Evolutionary conservation across 208 protist genomes (phyloP).

Genomic region (Trypanosoma lewisi): DNA sequence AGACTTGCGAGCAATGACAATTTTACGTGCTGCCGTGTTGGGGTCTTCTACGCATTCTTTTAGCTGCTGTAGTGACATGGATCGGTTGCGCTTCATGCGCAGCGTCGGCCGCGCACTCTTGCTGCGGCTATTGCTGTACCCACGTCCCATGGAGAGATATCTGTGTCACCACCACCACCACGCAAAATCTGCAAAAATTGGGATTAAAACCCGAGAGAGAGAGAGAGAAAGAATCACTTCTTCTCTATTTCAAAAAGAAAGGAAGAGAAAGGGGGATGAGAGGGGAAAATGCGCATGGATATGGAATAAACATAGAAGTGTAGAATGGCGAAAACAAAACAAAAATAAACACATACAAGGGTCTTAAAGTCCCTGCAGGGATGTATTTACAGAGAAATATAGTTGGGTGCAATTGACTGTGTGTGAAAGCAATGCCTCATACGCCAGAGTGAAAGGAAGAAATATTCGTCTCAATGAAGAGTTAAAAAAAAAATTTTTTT

Average conservation of each 20-base stretch:
- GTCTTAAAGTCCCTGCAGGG: too few species aligned
- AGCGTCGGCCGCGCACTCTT: conserved; percentile 77
- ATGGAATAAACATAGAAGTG: too few species aligned
- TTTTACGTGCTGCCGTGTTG: background rate
- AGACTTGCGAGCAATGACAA: background rate
- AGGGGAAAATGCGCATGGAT: background rate
- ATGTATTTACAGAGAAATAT: too few species aligned
- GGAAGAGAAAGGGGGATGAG: conserved; percentile 16
- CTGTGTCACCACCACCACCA: background rate
- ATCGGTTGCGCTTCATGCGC: conserved; percentile 56
- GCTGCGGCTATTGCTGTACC: conserved; percentile 77
- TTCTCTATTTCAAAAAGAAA: conserved; percentile 3
- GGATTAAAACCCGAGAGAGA: conserved; percentile 2
- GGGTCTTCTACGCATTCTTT: conserved; percentile 22
- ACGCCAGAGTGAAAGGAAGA: too few species aligned
- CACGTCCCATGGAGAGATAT: conserved; percentile 83
- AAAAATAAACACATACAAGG: conserved; percentile 4
- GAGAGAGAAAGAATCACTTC: conserved; percentile 6
- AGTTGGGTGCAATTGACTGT: too few species aligned
- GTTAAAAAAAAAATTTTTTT: too few species aligned
- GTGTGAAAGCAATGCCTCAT: too few species aligned
- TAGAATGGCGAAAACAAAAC: too few species aligned
- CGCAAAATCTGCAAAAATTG: background rate
- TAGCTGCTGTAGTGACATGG: conserved; percentile 23
- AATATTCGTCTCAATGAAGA: too few species aligned